These are phyloP conservation scores for Chlamydomonas reinhardtii DNA, from an alignment of 163 green algal genomes.

Conservation along the genomic window DNA sequence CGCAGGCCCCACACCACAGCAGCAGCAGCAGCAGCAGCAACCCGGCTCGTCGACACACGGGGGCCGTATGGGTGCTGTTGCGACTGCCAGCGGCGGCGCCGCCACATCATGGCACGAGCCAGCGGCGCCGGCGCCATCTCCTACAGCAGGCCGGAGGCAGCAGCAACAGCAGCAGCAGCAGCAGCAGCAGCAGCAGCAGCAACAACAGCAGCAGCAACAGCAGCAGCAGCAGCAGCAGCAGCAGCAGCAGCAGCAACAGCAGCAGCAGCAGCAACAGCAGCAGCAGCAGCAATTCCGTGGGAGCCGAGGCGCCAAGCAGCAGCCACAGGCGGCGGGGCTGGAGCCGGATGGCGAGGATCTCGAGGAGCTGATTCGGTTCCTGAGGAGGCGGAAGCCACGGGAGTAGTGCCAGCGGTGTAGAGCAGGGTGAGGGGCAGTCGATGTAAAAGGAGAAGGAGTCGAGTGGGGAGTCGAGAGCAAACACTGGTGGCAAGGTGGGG, in stretches of 20 bases:
- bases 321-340: background rate
- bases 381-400: conserved; percentile 3
- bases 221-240: background rate
- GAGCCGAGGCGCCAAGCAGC: background rate
- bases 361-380: conserved; percentile 38
- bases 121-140: background rate
- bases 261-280: background rate
- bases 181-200: too few relatives aligned
- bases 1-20: background rate
- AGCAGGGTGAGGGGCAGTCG: too few relatives aligned
- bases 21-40: background rate
- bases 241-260: background rate
- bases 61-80: too few relatives aligned
- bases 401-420: too few relatives aligned
- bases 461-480: too few relatives aligned
- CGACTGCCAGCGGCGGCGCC: too few relatives aligned
- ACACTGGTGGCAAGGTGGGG: too few relatives aligned
- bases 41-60: background rate
- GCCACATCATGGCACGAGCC: background rate
- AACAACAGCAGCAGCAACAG: too few relatives aligned
- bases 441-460: background rate
- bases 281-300: background rate
- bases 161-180: too few relatives aligned
- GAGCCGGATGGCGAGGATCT: conserved; percentile 23
- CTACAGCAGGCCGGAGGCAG: too few relatives aligned